Evolutionary conservation across 495 filamentous ascomycete genomes (phyloP), one percentile per base, ranked within the genome.

Genomic region (Aspergillus bertholletiae): DNA sequence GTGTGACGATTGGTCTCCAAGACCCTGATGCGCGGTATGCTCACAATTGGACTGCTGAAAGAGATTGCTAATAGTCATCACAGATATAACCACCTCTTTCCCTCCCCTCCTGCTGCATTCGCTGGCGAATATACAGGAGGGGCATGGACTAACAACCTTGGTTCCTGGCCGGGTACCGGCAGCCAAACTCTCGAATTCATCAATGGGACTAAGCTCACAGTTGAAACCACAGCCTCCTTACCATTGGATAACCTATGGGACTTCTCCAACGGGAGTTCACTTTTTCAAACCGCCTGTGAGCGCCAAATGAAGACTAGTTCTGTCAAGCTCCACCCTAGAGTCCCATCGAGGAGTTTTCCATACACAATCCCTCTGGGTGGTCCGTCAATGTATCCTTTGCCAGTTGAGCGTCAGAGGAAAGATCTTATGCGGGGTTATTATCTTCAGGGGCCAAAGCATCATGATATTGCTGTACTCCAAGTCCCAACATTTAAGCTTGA

Each of bases 181-280:
- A 22, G 20, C 4, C 22, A 30, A 17, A 26, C 40, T 1, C 21
- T 52, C 15, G 23, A 44, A 28, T 45, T 32, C 23, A 37, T 37
- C 12, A 53, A 53, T 18, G 39, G 50, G 5, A 53, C 37, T 24
- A 44, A 11, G 7, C 17, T 30, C 23, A 41, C 21, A n/a, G 24
- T 27, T 23, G 7, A 20, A n/a, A 32, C 24, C 15, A 21, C 30
- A 2, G 37, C 49, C 11, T 30, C 22, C 22, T 7, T 43, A 13
- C 12, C 1, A 11, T 0, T 30, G 80, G 7, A 45, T 30, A 80
- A 80, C 9, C 82, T 83, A 64, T 85, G 86, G 54, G 80, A 83
- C 20, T 84, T 86, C 59, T 81, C 83, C 21, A 70, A 85, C 11
- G 32, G 53, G 18, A 41, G 18, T 22, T 49, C 59, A 23, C 46